Base-by-base conservation (phyloP, 305 asterid species). In the Nicotiana rustica region DNA sequence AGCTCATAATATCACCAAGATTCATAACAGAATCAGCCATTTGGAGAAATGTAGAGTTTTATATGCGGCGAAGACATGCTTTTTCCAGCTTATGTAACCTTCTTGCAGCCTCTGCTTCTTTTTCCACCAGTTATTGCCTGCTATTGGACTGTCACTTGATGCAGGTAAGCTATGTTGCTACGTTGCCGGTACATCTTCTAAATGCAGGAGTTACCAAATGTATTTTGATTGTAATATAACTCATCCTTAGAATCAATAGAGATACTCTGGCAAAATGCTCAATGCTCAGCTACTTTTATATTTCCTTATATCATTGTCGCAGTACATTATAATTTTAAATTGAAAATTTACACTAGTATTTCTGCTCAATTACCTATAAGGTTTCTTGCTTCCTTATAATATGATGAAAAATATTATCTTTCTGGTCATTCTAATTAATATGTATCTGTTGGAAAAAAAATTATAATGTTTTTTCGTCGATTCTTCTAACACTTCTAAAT, bases 1-100 rank as follows among this genome's bases (percentile, higher is more conserved):
- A 49, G 83, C 82, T 49, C 66, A 79, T 89, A 67, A 35, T 33
- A 75, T 70, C 57, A 38, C 5, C 59, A 12, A 41, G 10, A 70
- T 41, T 70, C 35, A n/a, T 75, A 52, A 31, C 29, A 15, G 10
- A 35, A 52, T 52, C 10, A 0, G 47, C 25, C 12, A 25, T 29
- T 52, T 75, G 29, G 47, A 75, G 44, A 52, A 14, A 14, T 7
- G 64, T 75, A 75, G 65, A 75, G 80, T 47, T 21, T 73, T 73
- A 47, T 73, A 19, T 47, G 60, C 21, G 14, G 7, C 14, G 14
- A 38, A 73, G 13, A 73, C 79, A 0, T 73, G 29, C 80, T 25
- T 75, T 52, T 25, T 75, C 80, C 80, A 25, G 25, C 80, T 75
- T 52, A 14, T 52, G 65, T 52, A 52, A 52, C 57, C 57, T 49